A percentile compares a stretch with the other conserved stretches of the same genome.
Evolutionary conservation across 129 eudicot species (phyloP).

Genomic region (Solidago caesia): DNA sequence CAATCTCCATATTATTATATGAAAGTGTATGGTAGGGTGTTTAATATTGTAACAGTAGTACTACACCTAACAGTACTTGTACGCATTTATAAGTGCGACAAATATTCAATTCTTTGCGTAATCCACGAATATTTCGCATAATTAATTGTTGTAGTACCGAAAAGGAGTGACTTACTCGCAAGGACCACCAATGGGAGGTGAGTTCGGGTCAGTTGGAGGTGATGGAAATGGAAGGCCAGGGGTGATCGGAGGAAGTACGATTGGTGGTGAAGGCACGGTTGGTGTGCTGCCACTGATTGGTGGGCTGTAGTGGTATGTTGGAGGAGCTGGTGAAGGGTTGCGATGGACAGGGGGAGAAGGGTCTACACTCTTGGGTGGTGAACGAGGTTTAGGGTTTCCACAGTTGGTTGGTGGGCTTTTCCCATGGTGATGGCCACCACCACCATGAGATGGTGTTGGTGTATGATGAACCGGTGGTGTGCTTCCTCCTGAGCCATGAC

Average conservation of each 20-base stretch:
- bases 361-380: conserved; percentile 32
- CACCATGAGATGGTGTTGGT: conserved; percentile 26
- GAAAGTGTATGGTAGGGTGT: no score
- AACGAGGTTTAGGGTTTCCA: conserved; percentile 42
- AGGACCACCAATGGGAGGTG: conserved; percentile 64
- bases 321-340: conserved; percentile 53
- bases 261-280: conserved; percentile 38
- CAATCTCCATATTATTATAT: no score
- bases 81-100: no score
- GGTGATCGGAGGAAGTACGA: conserved; percentile 38
- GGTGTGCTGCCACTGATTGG: conserved; percentile 38
- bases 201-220: conserved; percentile 61
- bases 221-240: conserved; percentile 54
- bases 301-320: conserved; percentile 38
- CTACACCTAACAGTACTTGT: no score
- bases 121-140: no score
- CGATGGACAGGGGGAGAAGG: conserved; percentile 32
- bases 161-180: conserved; percentile 59
- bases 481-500: conserved; percentile 32
- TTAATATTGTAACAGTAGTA: no score
- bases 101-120: no score
- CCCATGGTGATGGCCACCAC: conserved; percentile 34
- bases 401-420: conserved; percentile 58
- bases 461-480: conserved; percentile 36
- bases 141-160: neutral